Percentiles rank a stretch among this genome's conserved stretches.
These are phyloP conservation scores for Teratosphaeria epicoccoides DNA, from an alignment of 2,329 filamentous ascomycete genomes.

Conservation along the genomic window DNA sequence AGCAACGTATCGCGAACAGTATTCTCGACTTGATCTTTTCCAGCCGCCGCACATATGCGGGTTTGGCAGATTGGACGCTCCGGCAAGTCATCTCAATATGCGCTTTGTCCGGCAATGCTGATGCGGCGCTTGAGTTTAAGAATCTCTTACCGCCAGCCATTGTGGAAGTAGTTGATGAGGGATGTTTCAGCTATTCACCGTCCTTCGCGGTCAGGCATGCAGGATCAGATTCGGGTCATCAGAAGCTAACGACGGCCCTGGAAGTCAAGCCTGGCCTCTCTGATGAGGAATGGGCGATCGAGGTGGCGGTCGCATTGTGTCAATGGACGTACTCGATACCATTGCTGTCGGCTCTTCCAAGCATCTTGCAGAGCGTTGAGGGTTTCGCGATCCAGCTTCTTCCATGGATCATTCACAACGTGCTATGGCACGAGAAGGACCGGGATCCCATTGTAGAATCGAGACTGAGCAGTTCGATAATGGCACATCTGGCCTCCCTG, in stretches of 20 bases:
- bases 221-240: neutral
- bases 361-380: slow-evolving; percentile 54
- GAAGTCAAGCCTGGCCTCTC: slow-evolving; percentile 4
- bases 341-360: slow-evolving; percentile 57
- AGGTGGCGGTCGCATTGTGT: slow-evolving; percentile 27
- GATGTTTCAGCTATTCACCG: slow-evolving; percentile 20
- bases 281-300: slow-evolving; percentile 17
- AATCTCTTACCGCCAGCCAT: slow-evolving; percentile 18
- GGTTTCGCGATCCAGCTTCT: slow-evolving; percentile 65
- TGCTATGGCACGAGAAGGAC: slow-evolving; percentile 59
- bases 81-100: slow-evolving; percentile 15
- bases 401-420: slow-evolving; percentile 66
- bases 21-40: slow-evolving; percentile 19
- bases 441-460: slow-evolving; percentile 49
- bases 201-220: neutral
- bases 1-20: slow-evolving; percentile 26
- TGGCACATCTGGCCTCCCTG: slow-evolving; percentile 49
- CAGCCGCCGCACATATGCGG: slow-evolving; percentile 29
- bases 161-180: slow-evolving; percentile 14
- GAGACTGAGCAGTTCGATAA: slow-evolving; percentile 55
- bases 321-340: slow-evolving; percentile 51
- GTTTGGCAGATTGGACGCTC: slow-evolving; percentile 33
- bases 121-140: slow-evolving; percentile 20
- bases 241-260: slow-evolving; percentile 12
- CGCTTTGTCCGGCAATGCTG: slow-evolving; percentile 9